Percentiles rank a stretch among this genome's conserved stretches.
phyloP scores from a whole-genome alignment of 1,139 yeast genomes.

The Hyphopichia buzzinii region DNA sequence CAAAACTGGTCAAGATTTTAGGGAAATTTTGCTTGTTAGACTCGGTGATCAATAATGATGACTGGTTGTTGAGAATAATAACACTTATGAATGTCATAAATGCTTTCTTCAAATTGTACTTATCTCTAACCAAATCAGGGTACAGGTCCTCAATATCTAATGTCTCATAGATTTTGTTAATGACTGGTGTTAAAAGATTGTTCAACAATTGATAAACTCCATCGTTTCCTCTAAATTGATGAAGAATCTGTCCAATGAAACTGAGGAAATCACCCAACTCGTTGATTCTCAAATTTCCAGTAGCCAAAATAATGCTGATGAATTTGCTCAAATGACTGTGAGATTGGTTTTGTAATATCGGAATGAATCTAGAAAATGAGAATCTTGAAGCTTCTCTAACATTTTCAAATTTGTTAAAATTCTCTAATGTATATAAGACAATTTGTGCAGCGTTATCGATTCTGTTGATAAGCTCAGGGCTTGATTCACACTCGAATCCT shows the following conservation, averaged over 20 bases:
- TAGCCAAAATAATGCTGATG: conserved; percentile 67
- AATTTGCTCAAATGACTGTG: conserved; percentile 69
- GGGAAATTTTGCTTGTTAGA: conserved; percentile 65
- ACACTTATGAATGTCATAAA: conserved; percentile 68
- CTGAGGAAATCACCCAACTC: conserved; percentile 82
- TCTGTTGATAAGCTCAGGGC: conserved; percentile 45
- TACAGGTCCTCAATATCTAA: conserved; percentile 34
- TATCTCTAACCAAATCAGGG: conserved; percentile 57
- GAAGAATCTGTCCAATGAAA: conserved; percentile 85
- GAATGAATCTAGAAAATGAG: conserved; percentile 82
- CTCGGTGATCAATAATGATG: conserved; percentile 71
- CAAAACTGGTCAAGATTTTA: conserved; percentile 58
- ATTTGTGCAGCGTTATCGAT: conserved; percentile 77
- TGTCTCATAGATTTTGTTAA: conserved; percentile 60
- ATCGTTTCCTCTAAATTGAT: conserved; percentile 65
- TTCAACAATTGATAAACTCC: conserved; percentile 72
- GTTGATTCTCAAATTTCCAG: conserved; percentile 56
- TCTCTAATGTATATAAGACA: conserved; percentile 78
- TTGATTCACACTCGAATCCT: conserved; percentile 60
- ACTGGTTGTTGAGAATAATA: conserved; percentile 71
- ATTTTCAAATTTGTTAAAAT: conserved; percentile 60
- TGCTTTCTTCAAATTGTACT: conserved; percentile 62
- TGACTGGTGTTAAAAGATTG: conserved; percentile 69
- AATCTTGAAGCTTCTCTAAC: conserved; percentile 86
- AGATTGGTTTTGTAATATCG: conserved; percentile 50